These are phyloP conservation scores for Thielaviopsis musarum DNA, from an alignment of 2,329 filamentous ascomycete species.

Conservation along the genomic window DNA sequence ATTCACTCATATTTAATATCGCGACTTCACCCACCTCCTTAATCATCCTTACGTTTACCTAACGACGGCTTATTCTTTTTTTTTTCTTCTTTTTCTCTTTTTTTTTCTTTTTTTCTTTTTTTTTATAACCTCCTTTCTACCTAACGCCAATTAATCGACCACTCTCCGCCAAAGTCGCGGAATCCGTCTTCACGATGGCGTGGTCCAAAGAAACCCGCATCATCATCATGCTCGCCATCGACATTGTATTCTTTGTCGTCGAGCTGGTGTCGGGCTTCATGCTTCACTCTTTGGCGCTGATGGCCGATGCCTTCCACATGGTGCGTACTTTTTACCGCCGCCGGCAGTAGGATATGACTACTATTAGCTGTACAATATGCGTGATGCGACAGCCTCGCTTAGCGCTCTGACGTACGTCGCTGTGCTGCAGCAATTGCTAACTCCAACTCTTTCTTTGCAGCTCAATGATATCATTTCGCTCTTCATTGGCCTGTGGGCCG, in stretches of 20 bases:
- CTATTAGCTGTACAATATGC: not conserved
- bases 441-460: slow-evolving; percentile 23
- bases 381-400: not conserved
- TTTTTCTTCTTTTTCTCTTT: not conserved
- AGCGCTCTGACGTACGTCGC: not conserved
- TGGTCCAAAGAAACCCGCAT: slow-evolving; percentile 90
- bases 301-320: slow-evolving; percentile 98
- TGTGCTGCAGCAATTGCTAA: not conserved
- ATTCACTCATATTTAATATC: not conserved
- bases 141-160: not conserved
- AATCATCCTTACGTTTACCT: not conserved
- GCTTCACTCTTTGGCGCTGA: slow-evolving; percentile 80
- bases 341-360: not conserved
- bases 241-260: slow-evolving; percentile 75
- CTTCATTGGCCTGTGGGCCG: slow-evolving; percentile 85
- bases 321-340: slow-evolving; percentile 27
- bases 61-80: not conserved
- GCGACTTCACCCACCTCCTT: not conserved
- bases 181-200: slow-evolving; percentile 37
- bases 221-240: slow-evolving; percentile 79
- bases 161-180: not conserved
- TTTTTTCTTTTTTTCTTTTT: not conserved
- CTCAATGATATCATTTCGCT: slow-evolving; percentile 96
- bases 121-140: not conserved
- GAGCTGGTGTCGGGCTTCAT: slow-evolving; percentile 75